Base-by-base conservation (phyloP, 306 rosid genomes). In the Biancaea sappan region DNA sequence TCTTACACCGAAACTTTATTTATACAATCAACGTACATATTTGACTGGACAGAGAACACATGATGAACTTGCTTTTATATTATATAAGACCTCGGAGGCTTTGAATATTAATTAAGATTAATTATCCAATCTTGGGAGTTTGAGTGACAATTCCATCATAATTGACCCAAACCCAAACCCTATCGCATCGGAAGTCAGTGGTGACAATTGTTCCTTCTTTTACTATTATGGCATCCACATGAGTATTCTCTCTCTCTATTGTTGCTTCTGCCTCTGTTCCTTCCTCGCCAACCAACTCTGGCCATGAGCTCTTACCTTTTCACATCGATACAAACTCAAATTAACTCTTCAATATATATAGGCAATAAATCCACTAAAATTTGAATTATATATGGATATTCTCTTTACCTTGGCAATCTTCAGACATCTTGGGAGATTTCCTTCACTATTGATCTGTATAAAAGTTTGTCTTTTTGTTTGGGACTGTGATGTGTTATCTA, bases 241-340 rank as follows among this genome's bases (percentile, higher is more conserved):
- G 15, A 11, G 75, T 51, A 73, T 88, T 85, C 78, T 85, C 86
- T 24, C 74, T 83, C 82, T 85, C 88, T 28, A 85, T 80, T 35
- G 51, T 76, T 14, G 32, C 75, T 71, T 59, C 83, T 3, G 86
- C 92, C 28, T 32, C 79, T 1, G 6, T 54, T 51, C 86, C 92
- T 31, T 62, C 8, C 26, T 16, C 66, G 48, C 88, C 89, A 19
- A 81, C 74, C 9, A 88, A 79, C 68, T 88, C 86, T 4, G 92
- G 88, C 88, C 92, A 85, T 32, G 89, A 85, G 11, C 73, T 77
- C 84, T 85, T 88, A 22, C 89, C 89, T 88, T 44, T 22, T 34
- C 51, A 48, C 38, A 51, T 5, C 8, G 8, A 35, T 6, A 3
- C 4, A 35, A 35, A 35, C 8, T n/a, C n/a, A 5, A 35, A 35